Base-by-base conservation (phyloP, 352 stramenopile genomes). In the Phytophthora kernoviae region DNA sequence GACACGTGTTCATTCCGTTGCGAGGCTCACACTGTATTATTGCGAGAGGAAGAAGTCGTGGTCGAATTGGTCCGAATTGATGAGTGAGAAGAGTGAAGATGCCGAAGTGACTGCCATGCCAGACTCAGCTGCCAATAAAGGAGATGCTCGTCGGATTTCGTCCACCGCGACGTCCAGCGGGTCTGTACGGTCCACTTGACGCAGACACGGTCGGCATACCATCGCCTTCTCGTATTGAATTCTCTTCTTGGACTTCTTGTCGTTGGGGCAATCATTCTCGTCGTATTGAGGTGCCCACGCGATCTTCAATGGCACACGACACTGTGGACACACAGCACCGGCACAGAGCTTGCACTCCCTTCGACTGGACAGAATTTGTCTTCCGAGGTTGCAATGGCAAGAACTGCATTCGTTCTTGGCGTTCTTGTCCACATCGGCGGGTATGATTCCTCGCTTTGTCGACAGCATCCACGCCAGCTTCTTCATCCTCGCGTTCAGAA, bases 381-480 rank as follows among this genome's bases (percentile, higher is more conserved):
- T 45, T 2, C 62, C 41, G 8, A 69, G 40, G 43, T 39, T 51
- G 18, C 62, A 60, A 11, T 24, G 47, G 22, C 67, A 75, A 21
- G 67, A 68, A 9, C 41, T 69, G 34, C 54, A 69, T 14, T 58
- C 22, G 40, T 40, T 57, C 26, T 62, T 65, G 34, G 15, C 12
- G 14, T 54, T 71, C 43, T 63, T 63, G 14, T 17, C 52, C 6
- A 34, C 17, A 18, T 48, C 36, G 14, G 24, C 9, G 2, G 43
- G 15, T 4, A 49, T 12, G n/a, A 52, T 17, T 4, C 24, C 24
- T 26, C 41, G 44, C 12, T 27, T 47, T 5, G 12, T 33, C 34
- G 57, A 44, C 21, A 77, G 6, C 60, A 77, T 69, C 81, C 81
- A 90, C 46, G 68, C 63, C 26, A 91, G 66, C 52, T 91, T 91